These are phyloP conservation scores for Hypoxylon fragiforme DNA, from an alignment of 495 filamentous ascomycete genomes.

Conservation along the genomic window DNA sequence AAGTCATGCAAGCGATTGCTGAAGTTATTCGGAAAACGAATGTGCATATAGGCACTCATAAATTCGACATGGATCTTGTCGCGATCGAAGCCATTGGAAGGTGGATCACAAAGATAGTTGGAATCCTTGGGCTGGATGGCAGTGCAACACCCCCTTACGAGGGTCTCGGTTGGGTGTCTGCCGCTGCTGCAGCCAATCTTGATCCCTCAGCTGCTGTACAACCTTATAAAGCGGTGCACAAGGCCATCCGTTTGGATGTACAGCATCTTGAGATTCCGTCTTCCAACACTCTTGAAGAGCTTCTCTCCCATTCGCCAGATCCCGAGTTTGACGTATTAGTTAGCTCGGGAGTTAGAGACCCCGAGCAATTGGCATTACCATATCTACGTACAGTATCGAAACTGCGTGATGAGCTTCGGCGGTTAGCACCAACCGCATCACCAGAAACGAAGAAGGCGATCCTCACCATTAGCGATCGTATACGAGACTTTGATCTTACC, in stretches of 20 bases:
- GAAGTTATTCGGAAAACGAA: conserved; percentile 76
- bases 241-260: conserved; percentile 44
- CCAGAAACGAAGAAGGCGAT: conserved; percentile 61
- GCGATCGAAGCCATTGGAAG: conserved; percentile 64
- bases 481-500: conserved; percentile 79
- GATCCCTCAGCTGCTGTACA: conserved; percentile 49
- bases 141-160: conserved; percentile 59
- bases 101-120: conserved; percentile 84
- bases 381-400: conserved; percentile 66
- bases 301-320: conserved; percentile 44
- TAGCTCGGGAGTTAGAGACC: conserved; percentile 45
- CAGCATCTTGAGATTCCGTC: conserved; percentile 33
- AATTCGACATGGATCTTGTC: conserved; percentile 52
- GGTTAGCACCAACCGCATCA: conserved; percentile 56
- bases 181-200: conserved; percentile 55
- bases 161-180: conserved; percentile 80
- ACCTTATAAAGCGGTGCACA: conserved; percentile 48
- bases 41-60: conserved; percentile 62
- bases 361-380: conserved; percentile 60
- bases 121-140: conserved; percentile 84
- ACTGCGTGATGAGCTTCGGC: conserved; percentile 69
- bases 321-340: conserved; percentile 47
- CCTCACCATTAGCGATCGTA: conserved; percentile 71
- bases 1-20: conserved; percentile 72
- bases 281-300: conserved; percentile 40